These are phyloP conservation scores for Clonostachys chloroleuca DNA, from an alignment of 2,329 filamentous ascomycete genomes.

Conservation along the genomic window DNA sequence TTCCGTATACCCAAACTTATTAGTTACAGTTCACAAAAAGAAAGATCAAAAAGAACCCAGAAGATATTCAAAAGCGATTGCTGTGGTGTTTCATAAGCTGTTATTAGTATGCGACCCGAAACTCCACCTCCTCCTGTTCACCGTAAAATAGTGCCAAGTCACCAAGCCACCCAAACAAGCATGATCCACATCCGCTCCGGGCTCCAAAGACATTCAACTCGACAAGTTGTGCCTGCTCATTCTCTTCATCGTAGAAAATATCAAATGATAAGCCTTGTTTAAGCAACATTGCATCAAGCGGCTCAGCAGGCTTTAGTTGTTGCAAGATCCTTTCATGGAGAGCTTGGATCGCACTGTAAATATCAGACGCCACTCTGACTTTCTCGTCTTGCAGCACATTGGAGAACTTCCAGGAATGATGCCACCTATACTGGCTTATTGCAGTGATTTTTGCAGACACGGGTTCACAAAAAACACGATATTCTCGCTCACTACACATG, in stretches of 20 bases:
- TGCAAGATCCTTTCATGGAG: slow-evolving; percentile 18
- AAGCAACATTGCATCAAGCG: slow-evolving; percentile 19
- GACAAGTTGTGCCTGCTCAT: slow-evolving; percentile 20
- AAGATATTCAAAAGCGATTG: no score
- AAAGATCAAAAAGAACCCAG: no score
- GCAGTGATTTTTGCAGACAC: slow-evolving; percentile 19
- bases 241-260: slow-evolving; percentile 25
- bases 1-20: no score
- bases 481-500: slow-evolving; percentile 32
- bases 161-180: slow-evolving; percentile 37
- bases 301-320: slow-evolving; percentile 8
- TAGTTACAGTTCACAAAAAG: no score
- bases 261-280: slow-evolving; percentile 37
- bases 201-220: slow-evolving; percentile 40
- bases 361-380: slow-evolving; percentile 7
- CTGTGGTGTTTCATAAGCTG: no score
- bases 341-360: slow-evolving; percentile 9
- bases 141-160: slow-evolving; percentile 30
- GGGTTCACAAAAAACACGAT: slow-evolving; percentile 36
- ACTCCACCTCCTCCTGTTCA: slow-evolving; percentile 16
- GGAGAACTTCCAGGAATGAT: slow-evolving; percentile 22
- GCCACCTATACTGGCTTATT: slow-evolving; percentile 35
- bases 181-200: slow-evolving; percentile 35
- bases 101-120: slow-evolving; percentile 8
- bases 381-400: slow-evolving; percentile 3